Percentiles rank a stretch among this genome's conserved stretches.
phyloP scores from a whole-genome alignment of 352 stramenopile species.

The Phytophthora crassamura region DNA sequence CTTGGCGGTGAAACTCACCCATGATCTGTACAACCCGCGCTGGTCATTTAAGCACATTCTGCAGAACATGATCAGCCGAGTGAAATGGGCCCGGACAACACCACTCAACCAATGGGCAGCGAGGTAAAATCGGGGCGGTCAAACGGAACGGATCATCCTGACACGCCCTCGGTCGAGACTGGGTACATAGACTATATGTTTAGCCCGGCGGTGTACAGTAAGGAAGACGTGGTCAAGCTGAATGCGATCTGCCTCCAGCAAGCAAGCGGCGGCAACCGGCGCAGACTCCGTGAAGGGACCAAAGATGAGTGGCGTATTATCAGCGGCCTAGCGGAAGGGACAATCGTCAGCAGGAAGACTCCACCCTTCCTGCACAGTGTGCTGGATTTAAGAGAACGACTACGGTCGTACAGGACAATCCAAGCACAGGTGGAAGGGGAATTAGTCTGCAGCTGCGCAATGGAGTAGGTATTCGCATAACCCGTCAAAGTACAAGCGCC shows the following conservation, averaged over 20 bases:
- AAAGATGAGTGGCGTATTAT: slow-evolving; percentile 12
- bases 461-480: neutral
- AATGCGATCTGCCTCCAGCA: no score
- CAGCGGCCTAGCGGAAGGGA: neutral
- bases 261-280: no score
- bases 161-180: no score
- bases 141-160: no score
- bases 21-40: neutral
- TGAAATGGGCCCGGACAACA: neutral
- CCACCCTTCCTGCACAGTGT: neutral
- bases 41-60: slow-evolving; percentile 16
- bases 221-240: no score
- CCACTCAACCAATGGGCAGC: slow-evolving; percentile 7
- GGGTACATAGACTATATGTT: no score
- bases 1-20: no score
- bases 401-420: neutral
- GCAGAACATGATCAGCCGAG: neutral
- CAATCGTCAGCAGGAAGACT: neutral
- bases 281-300: no score
- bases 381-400: neutral
- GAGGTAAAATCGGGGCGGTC: no score
- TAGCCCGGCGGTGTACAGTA: no score
- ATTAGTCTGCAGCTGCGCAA: neutral
- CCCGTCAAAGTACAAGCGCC: neutral
- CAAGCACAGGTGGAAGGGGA: slow-evolving; percentile 9